Percentiles rank a stretch among this genome's conserved stretches.
Evolutionary conservation across 169 alveolate species (phyloP).

Genomic region (Cyclospora cayetanensis): DNA sequence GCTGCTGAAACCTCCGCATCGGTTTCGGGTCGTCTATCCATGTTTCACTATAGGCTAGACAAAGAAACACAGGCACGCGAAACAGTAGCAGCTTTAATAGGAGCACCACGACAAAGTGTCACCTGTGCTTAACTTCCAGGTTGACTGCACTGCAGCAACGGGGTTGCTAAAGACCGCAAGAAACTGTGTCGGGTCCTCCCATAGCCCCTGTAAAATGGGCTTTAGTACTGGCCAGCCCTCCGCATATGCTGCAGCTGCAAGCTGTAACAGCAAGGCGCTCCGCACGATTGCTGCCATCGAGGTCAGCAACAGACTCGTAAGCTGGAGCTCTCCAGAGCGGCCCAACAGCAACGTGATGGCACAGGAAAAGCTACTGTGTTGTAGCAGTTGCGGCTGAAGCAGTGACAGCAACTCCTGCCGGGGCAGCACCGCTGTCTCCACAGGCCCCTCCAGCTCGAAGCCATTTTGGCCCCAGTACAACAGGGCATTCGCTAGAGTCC

Average conservation of each 20-base stretch:
- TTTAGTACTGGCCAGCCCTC: not conserved
- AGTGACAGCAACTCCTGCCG: constrained; percentile 42
- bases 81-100: constrained; percentile 21
- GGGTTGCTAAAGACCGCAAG: not conserved
- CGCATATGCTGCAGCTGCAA: constrained; percentile 28
- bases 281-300: constrained; percentile 10
- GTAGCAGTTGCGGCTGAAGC: constrained; percentile 51
- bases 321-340: constrained; percentile 29
- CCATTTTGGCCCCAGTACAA: constrained; percentile 9
- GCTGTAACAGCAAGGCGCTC: constrained; percentile 10
- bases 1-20: too few species aligned
- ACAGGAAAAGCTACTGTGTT: constrained; percentile 25
- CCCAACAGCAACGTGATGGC: not conserved
- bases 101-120: constrained; percentile 11
- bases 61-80: not conserved
- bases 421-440: constrained; percentile 18
- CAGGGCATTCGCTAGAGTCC: not conserved
- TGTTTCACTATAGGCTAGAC: too few species aligned
- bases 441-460: not conserved
- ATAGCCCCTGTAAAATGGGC: not conserved
- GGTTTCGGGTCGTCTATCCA: too few species aligned
- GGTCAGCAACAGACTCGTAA: constrained; percentile 21
- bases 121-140: constrained; percentile 44
- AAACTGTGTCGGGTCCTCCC: not conserved
- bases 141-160: constrained; percentile 3